phyloP scores from a whole-genome alignment of 2,329 filamentous ascomycete species.

The Alternaria sp. region DNA sequence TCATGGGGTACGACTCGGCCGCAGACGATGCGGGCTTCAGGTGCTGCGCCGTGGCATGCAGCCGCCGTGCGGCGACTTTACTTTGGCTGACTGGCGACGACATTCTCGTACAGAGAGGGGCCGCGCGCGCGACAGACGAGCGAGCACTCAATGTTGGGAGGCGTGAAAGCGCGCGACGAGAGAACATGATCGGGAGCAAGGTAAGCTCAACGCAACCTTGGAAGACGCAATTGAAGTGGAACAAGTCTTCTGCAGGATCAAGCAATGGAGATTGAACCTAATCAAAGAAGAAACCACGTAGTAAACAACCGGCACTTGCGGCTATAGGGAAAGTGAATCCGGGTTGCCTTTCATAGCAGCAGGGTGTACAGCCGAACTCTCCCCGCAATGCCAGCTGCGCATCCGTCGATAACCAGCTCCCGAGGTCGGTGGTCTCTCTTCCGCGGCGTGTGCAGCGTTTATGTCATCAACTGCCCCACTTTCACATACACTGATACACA shows the following conservation, averaged over 20 bases:
- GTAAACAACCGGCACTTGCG: constrained; percentile 1
- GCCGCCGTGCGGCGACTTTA: constrained; percentile 52
- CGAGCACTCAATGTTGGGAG: constrained; percentile 50
- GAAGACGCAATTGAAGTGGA: neutral
- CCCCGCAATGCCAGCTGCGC: constrained; percentile 2
- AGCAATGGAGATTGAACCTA: neutral
- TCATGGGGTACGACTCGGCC: constrained; percentile 68
- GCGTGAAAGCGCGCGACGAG: constrained; percentile 53
- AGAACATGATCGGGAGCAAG: constrained; percentile 48
- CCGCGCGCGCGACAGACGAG: constrained; percentile 42
- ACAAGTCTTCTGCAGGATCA: neutral
- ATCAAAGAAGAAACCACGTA: constrained; percentile 5
- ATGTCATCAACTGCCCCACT: neutral
- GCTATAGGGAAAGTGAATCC: constrained; percentile 24
- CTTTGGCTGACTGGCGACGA: constrained; percentile 44
- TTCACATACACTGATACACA: neutral
- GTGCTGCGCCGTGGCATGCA: constrained; percentile 64
- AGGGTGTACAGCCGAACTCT: neutral
- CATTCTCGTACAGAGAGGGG: constrained; percentile 49
- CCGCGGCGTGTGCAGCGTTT: neutral
- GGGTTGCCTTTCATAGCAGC: constrained; percentile 9
- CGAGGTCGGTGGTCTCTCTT: constrained; percentile 11
- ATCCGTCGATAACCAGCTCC: neutral
- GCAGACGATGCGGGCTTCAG: constrained; percentile 57
- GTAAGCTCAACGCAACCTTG: constrained; percentile 5